Evolutionary conservation across 805 yeast species (phyloP), one percentile per base, ranked within the genome.

Genomic region (Candida ulmi): DNA sequence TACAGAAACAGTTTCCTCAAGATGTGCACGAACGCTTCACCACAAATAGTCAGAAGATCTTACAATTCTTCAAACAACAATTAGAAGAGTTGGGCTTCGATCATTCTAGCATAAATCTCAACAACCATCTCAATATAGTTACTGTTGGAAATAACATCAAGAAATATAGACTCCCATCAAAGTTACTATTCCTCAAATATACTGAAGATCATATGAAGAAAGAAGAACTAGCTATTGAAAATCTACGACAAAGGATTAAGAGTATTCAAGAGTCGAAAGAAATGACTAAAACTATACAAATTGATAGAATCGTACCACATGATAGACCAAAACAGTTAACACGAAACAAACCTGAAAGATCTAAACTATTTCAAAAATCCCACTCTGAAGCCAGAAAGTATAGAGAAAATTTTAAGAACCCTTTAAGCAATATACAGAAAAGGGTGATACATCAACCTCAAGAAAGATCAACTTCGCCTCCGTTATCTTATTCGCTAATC

Each of bases 1-100:
- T 67, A 8, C 51, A 48, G 35, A 51, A 44, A 29, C 64, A 67
- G 17, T 66, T 60, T 42, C 66, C 69, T 2, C 54, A 54, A n/a
- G 55, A 60, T 46, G 51, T 57, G 5, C 58, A 51, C 24, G 61
- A 60, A 19, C 41, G 56, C 6, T 66, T 39, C 40, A 50, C 60
- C 1, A 46, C 58, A 4, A 54, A 53, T 36, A 13, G 33, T 2
- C 8, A 17, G 2, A 54, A 53, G 32, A 44, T 54, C 12, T 40
- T 35, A 31, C 29, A 32, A 12, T 55, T 52, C 38, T 54, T 39
- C 38, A 47, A 43, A 27, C 34, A 32, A 7, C 52, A 53, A 31
- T 30, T 54, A 32, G 42, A 51, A 18, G 47, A 47, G 35, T 17
- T 46, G 8, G 34, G 36, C 1, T 38, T 27, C 26, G 50, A 51